Evolutionary conservation across 306 rosid genomes (phyloP), one percentile per base, ranked within the genome.

Genomic region (Amphicarpaea edgeworthii): DNA sequence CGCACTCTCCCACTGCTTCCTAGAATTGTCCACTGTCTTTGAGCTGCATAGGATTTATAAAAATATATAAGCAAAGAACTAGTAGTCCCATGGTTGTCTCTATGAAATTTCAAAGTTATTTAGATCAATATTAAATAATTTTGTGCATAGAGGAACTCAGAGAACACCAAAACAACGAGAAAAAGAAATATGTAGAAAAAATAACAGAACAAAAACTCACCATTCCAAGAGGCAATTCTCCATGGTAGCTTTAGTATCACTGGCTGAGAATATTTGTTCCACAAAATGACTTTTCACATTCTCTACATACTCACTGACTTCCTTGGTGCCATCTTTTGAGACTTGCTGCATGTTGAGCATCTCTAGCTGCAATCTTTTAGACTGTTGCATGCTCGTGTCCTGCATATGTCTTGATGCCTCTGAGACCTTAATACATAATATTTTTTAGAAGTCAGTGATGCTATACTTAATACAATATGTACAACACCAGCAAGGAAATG

Each of bases 1-100:
- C 2, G 86, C 75, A 77, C 79, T 87, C 85, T 84, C 88, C 98
- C 98, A 94, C 66, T 85, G 96, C 75, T 75, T 79, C 70, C 77
- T 53, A 53, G 93, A 87, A 59, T 41, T 63, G 50, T 81, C 79
- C 82, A 85, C 89, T 49, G 85, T 79, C 84, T 81, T 86, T 71
- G 90, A 86, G 88, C 98, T 94, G 91, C 89, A 84, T 8, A 70
- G 20, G 78, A 82, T 61, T 61, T 17, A 45, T 60, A 66, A 57
- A 60, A 64, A 65, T 17, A 37, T 32, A 12, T 16, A 8, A 66
- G 40, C 12, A 40, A 40, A 9, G 8, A 30, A 30, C 34, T 24
- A n/a, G n/a, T n/a, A n/a, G n/a, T n/a, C n/a, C n/a, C n/a, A n/a
- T n/a, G n/a, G n/a, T n/a, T n/a, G n/a, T n/a, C n/a, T n/a, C n/a